These are phyloP conservation scores for Aspergillus melleus DNA, from an alignment of 2,329 filamentous ascomycete species.

Conservation along the genomic window DNA sequence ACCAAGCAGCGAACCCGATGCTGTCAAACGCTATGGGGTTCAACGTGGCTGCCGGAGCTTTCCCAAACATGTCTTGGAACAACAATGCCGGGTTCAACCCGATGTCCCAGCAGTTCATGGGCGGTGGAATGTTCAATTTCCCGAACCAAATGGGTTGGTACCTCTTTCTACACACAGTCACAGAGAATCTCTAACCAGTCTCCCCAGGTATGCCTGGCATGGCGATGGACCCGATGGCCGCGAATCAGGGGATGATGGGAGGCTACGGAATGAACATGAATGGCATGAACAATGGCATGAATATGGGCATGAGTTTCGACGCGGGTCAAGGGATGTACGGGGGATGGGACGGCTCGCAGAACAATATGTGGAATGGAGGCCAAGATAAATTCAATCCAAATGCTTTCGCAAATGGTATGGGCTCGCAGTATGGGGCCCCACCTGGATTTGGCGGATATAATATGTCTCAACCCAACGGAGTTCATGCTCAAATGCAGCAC, in stretches of 20 bases:
- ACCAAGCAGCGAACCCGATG: slow-evolving; percentile 12
- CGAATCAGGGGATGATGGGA: slow-evolving; percentile 51
- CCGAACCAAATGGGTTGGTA: slow-evolving; percentile 87
- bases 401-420: slow-evolving; percentile 72
- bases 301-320: slow-evolving; percentile 66
- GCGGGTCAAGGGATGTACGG: slow-evolving; percentile 65
- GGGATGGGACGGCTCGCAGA: slow-evolving; percentile 78
- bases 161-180: neutral
- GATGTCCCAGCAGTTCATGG: slow-evolving; percentile 69
- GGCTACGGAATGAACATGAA: slow-evolving; percentile 74
- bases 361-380: slow-evolving; percentile 72
- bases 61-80: slow-evolving; percentile 60
- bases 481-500: slow-evolving; percentile 65
- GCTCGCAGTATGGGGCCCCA: slow-evolving; percentile 79
- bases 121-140: slow-evolving; percentile 56
- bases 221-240: slow-evolving; percentile 68
- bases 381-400: slow-evolving; percentile 90
- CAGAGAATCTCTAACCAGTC: slow-evolving; percentile 16
- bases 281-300: slow-evolving; percentile 74
- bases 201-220: slow-evolving; percentile 72
- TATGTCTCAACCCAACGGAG: slow-evolving; percentile 77
- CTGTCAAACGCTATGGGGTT: slow-evolving; percentile 37
- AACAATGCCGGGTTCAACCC: slow-evolving; percentile 66
- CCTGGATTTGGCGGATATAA: slow-evolving; percentile 67
- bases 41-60: slow-evolving; percentile 50